Evolutionary conservation across 345 rosid genomes (phyloP), one percentile per base, ranked within the genome.

Genomic region (Lepidium aucheri): DNA sequence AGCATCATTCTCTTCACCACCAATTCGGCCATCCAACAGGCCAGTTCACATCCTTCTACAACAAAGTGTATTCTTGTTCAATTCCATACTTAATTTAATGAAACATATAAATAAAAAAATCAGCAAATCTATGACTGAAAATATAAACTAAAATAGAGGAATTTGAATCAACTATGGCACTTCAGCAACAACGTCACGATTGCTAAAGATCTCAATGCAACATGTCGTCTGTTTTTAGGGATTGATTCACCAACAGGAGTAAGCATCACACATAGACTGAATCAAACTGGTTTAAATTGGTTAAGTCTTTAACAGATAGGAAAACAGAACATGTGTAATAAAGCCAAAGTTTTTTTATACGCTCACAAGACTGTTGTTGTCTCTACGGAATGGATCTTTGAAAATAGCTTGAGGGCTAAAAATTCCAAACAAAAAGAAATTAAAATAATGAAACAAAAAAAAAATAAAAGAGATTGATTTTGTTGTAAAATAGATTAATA

Each of bases 401-500:
- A 86, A 93, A 67, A 93, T 87, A 4, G 98, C 97, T 77, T 89
- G 98, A 62, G 98, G 98, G 62, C 98, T 92, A 65, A n/a, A 53
- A 33, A 75, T 66, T 52, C 76, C 14, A 51, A 40, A 55, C 35
- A 45, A 17, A 36, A 4, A 17, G 65, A 30, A 1, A 1, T 12
- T 10, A 16, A 36, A 32, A 4, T 5, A 6, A 28, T 26, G 38
- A 4, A 1, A 16, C 13, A 44, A n/a, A n/a, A n/a, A n/a, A n/a
- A n/a, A n/a, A n/a, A n/a, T n/a, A n/a, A n/a, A n/a, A n/a, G n/a
- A n/a, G n/a, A n/a, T n/a, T n/a, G n/a, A n/a, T n/a, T n/a, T n/a
- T n/a, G n/a, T n/a, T n/a, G n/a, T n/a, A n/a, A n/a, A n/a, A n/a
- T n/a, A n/a, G n/a, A 86, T 72, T 80, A 91, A 96, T 86, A 88